Evolutionary conservation across 1,284 basidiomycete species (phyloP).

Genomic region (Earliella scabrosa): DNA sequence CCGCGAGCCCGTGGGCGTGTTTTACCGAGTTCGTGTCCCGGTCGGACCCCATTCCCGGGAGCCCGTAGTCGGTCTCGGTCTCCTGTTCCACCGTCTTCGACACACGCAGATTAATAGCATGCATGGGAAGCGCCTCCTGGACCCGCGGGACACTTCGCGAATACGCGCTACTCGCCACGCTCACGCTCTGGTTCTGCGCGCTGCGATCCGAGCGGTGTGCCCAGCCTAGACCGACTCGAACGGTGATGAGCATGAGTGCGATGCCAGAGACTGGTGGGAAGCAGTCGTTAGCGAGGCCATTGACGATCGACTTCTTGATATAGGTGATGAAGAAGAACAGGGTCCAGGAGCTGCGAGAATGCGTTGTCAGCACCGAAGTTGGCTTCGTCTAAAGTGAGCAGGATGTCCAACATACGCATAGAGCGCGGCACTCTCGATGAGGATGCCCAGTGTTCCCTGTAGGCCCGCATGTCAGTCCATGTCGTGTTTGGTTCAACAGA

Average conservation of each 20-base stretch:
- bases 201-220: neutral
- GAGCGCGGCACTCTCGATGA: slow-evolving; percentile 4
- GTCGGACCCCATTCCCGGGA: neutral
- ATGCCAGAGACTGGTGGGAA: neutral
- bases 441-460: neutral
- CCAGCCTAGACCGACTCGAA: slow-evolving; percentile 5
- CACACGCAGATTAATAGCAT: neutral
- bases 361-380: neutral
- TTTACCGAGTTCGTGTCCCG: neutral
- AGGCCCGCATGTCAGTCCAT: no score
- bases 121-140: neutral
- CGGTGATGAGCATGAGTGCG: slow-evolving; percentile 9
- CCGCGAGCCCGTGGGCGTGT: neutral
- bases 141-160: neutral
- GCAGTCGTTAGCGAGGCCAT: neutral
- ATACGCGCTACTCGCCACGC: neutral
- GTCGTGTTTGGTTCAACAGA: neutral
- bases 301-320: neutral
- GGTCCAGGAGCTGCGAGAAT: neutral
- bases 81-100: neutral
- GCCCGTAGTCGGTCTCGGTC: neutral
- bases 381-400: neutral
- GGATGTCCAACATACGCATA: neutral
- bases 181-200: neutral
- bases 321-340: slow-evolving; percentile 6